These are phyloP conservation scores for Xylariaceae sp. DNA, from an alignment of 2,329 filamentous ascomycete species.

Conservation along the genomic window DNA sequence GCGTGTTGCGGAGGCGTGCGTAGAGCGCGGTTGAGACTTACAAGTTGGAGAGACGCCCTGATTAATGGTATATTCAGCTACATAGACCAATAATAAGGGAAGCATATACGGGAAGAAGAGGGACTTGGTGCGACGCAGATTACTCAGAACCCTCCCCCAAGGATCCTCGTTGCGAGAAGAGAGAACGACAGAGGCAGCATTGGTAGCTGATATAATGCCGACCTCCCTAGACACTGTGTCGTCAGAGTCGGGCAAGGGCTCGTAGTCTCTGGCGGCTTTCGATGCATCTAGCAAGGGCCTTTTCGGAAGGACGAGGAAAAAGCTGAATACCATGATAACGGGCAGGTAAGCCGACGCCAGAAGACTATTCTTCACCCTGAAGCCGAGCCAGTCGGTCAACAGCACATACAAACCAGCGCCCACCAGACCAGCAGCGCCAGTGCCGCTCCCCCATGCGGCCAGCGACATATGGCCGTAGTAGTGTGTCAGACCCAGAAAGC, in stretches of 20 bases:
- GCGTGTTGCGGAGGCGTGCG: too few species aligned
- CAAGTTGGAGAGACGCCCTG: conserved; percentile 82
- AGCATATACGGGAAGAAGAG: conserved; percentile 83
- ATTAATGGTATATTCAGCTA: conserved; percentile 97
- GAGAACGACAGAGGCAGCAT: conserved; percentile 40
- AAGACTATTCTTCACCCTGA: conserved; percentile 69
- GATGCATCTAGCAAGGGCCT: conserved; percentile 52
- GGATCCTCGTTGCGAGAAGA: conserved; percentile 29
- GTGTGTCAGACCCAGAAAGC: conserved; percentile 85
- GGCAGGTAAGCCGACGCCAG: conserved; percentile 76
- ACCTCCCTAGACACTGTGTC: conserved; percentile 36
- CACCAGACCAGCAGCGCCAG: conserved; percentile 79
- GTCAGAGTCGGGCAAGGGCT: conserved; percentile 42
- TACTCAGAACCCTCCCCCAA: conserved; percentile 35
- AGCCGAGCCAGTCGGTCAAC: conserved; percentile 71
- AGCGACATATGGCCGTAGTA: conserved; percentile 86
- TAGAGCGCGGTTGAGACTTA: conserved; percentile 6
- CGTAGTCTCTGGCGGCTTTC: conserved; percentile 47
- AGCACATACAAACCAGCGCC: conserved; percentile 85
- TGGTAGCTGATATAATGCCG: conserved; percentile 32
- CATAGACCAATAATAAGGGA: conserved; percentile 84
- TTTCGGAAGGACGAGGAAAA: conserved; percentile 74
- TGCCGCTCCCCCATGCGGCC: conserved; percentile 88
- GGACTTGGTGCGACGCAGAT: conserved; percentile 59
- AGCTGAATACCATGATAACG: conserved; percentile 74